Evolutionary conservation across 1,284 basidiomycete genomes (phyloP), one percentile per base, ranked within the genome.

Genomic region (Bjerkandera adusta): DNA sequence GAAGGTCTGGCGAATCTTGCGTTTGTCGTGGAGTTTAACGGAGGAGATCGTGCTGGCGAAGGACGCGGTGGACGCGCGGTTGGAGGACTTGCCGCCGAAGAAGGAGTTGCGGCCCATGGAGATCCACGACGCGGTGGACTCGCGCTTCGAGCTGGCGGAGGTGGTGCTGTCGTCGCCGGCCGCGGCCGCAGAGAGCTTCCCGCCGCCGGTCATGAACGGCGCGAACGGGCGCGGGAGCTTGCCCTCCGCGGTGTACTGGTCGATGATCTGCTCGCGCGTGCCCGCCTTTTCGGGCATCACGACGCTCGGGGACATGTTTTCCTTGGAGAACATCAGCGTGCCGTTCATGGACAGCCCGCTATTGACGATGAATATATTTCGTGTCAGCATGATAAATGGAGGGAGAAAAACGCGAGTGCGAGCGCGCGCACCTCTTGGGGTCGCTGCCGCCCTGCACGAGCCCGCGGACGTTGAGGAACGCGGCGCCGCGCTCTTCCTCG

Each of bases 1-100:
- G 63, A 85, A 89, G 1, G 75, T 47, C 57, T 86, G 84, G 24
- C 73, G 73, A 48, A 85, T 75, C 61, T 75, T 77, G 54, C 77
- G 77, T 40, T 65, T 60, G 13, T 68, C 70, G 18, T 61, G 60
- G 30, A 69, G 63, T 39, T 61, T 53, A 15, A 56, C 57, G n/a
- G 64, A 60, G 5, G 64, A 67, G 18, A 35, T 33, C 12, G 67
- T 68, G 10, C 72, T 72, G 40, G 70, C 57, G 41, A 73, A 67
- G 38, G 43, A 40, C 3, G 56, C 22, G 32, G 43, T 43, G 15
- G 63, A 41, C 37, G 56, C 26, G 51, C 59, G 47, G 54, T 59
- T 61, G 36, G 53, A 55, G 43, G 56, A 57, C 18, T 55, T 41
- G 33, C 54, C 50, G 59, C 64, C 68, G 47, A 71, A 56, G 57